Percentiles rank a stretch among this genome's conserved stretches.
Conservation (phyloP, 2,329 filamentous ascomycete genomes). For the Aspergillus flavus region DNA sequence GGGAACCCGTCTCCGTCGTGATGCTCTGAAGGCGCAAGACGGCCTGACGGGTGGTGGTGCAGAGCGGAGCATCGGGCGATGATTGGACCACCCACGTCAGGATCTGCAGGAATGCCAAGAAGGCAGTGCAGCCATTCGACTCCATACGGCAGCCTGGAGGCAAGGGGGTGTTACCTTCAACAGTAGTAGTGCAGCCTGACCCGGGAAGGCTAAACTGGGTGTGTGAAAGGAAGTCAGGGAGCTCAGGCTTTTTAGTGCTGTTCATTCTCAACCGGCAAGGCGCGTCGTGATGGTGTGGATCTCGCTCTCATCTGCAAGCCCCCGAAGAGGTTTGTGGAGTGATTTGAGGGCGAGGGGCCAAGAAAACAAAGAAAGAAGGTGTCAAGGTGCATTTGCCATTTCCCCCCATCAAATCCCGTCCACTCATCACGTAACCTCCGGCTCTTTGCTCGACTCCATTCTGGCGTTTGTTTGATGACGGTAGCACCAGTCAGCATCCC, state of each 20-base stretch:
- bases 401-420: neutral
- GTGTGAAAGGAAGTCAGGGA: neutral
- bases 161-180: slow-evolving; percentile 5
- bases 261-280: slow-evolving; percentile 1
- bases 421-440: slow-evolving; percentile 1
- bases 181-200: slow-evolving; percentile 7
- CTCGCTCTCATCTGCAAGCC: neutral
- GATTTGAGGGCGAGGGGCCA: too few species aligned
- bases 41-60: slow-evolving; percentile 4
- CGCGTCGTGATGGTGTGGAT: neutral
- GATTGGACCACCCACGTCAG: neutral
- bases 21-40: neutral
- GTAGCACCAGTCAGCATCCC: slow-evolving; percentile 1
- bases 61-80: neutral
- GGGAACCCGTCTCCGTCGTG: neutral
- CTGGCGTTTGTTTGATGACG: neutral
- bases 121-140: slow-evolving; percentile 3
- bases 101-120: slow-evolving; percentile 5
- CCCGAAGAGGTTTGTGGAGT: too few species aligned
- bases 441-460: slow-evolving; percentile 3
- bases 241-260: neutral
- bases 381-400: neutral
- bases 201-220: neutral
- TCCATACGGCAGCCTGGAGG: slow-evolving; percentile 1
- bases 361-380: neutral